These are phyloP conservation scores for Tagetes patula DNA, from an alignment of 129 eudicot species.

Conservation along the genomic window DNA sequence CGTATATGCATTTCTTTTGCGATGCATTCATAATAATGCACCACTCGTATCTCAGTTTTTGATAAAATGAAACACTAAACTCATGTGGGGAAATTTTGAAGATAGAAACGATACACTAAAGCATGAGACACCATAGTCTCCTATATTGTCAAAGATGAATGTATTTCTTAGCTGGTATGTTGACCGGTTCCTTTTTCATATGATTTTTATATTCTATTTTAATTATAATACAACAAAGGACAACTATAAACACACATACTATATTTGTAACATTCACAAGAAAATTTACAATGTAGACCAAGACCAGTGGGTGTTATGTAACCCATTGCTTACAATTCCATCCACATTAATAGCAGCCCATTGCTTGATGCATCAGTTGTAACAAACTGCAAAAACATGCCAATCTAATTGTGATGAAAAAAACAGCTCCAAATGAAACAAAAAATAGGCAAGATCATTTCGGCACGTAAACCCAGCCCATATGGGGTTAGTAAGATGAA, in stretches of 20 bases:
- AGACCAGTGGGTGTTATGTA: background rate
- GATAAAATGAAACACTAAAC: too few species aligned
- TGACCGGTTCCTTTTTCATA: background rate
- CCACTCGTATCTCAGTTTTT: too few species aligned
- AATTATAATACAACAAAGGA: background rate
- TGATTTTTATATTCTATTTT: background rate
- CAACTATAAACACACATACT: constrained; percentile 10
- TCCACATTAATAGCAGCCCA: constrained; percentile 55
- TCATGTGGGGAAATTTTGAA: too few species aligned
- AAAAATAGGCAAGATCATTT: background rate
- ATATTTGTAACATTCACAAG: constrained; percentile 27
- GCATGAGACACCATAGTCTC: too few species aligned
- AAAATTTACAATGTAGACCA: constrained; percentile 4
- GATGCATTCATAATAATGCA: too few species aligned
- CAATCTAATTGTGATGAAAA: constrained; percentile 8
- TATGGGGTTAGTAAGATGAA: background rate
- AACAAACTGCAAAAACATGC: constrained; percentile 42
- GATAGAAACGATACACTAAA: too few species aligned
- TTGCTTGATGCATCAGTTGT: constrained; percentile 46
- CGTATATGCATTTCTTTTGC: too few species aligned
- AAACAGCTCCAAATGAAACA: background rate
- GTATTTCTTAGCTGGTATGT: background rate
- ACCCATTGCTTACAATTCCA: constrained; percentile 38
- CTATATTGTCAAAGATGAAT: background rate
- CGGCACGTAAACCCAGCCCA: background rate